Conservation (phyloP, 306 rosid species). For the Luffa acutangula region DNA sequence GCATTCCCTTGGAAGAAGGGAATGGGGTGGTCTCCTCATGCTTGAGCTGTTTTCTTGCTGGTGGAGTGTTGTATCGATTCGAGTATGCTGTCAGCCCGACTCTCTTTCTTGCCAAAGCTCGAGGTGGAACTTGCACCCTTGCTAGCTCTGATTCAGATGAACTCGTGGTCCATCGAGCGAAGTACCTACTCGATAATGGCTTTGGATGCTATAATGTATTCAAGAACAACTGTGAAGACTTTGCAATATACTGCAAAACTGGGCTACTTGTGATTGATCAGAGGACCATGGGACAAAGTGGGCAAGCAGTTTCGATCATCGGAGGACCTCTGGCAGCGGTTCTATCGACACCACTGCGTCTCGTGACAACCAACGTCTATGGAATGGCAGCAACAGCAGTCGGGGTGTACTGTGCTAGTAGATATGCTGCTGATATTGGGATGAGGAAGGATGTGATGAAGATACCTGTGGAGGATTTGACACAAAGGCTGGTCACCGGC, state of each 20-base stretch:
- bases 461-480: conserved; percentile 71
- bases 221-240: conserved; percentile 93
- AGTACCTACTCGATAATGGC: conserved; percentile 59
- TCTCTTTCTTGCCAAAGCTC: conserved; percentile 72
- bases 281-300: conserved; percentile 70
- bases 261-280: conserved; percentile 62
- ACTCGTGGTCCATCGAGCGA: conserved; percentile 64
- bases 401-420: conserved; percentile 73
- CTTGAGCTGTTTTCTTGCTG: conserved; percentile 76
- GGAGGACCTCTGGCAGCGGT: conserved; percentile 93
- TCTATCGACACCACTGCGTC: conserved; percentile 54
- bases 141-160: conserved; percentile 54
- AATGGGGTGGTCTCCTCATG: conserved; percentile 66
- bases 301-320: conserved; percentile 76
- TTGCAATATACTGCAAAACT: conserved; percentile 89
- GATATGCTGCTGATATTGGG: conserved; percentile 80
- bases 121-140: conserved; percentile 93
- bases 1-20: conserved; percentile 35
- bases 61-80: conserved; percentile 79
- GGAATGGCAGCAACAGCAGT: conserved; percentile 68
- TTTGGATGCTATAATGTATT: conserved; percentile 78
- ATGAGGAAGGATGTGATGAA: conserved; percentile 69
- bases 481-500: conserved; percentile 43
- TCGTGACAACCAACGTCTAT: conserved; percentile 58
- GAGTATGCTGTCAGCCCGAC: conserved; percentile 63